Percentiles rank a stretch among this genome's conserved stretches.
These are phyloP conservation scores for barley (Hordeum vulgare) DNA, from an alignment of 176 grass and related monocot genomes.

Conservation along the genomic window DNA sequence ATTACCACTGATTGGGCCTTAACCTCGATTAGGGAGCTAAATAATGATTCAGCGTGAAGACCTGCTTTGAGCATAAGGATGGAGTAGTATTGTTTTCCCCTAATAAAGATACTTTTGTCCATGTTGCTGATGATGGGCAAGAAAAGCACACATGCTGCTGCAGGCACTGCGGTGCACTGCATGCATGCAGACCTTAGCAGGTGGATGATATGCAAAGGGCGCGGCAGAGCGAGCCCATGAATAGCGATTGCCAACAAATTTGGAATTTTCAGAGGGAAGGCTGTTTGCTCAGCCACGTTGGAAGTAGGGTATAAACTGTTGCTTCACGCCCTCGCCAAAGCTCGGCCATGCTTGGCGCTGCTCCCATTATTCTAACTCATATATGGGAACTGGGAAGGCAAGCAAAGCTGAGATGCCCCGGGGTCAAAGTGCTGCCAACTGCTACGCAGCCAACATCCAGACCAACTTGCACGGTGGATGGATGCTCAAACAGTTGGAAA, in stretches of 20 bases:
- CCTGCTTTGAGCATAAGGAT: background rate
- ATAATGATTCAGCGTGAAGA: background rate
- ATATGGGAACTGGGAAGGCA: background rate
- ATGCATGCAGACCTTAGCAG: background rate
- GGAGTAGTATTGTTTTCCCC: background rate
- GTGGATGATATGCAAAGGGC: background rate
- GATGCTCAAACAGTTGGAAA: background rate
- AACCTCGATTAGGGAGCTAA: background rate
- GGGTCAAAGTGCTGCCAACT: background rate
- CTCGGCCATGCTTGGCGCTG: too few species aligned
- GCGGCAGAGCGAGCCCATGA: background rate
- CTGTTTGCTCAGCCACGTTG: background rate
- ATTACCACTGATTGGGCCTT: background rate
- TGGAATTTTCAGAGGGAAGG: background rate
- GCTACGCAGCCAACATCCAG: constrained; percentile 12
- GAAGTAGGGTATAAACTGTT: background rate
- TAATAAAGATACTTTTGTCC: constrained; percentile 4
- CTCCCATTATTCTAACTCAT: background rate
- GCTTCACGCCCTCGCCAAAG: background rate
- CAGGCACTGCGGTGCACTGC: background rate
- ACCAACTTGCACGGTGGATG: constrained; percentile 32
- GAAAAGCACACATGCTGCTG: constrained; percentile 10
- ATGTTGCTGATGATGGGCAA: background rate
- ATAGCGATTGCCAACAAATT: background rate
- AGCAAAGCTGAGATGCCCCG: background rate